These are phyloP conservation scores for Cercospora citrullina DNA, from an alignment of 2,329 filamentous ascomycete species.

Conservation along the genomic window DNA sequence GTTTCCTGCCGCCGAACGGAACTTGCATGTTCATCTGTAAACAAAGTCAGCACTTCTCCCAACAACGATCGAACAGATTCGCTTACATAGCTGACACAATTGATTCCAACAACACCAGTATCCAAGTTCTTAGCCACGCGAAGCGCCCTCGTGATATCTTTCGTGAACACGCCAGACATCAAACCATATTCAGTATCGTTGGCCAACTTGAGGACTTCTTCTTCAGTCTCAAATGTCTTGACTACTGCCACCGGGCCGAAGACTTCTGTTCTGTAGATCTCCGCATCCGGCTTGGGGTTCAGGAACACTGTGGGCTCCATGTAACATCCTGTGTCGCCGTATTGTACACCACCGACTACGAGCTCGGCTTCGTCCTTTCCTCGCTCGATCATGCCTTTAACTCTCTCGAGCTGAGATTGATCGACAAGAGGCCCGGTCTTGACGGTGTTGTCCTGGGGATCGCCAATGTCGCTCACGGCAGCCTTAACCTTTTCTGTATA, in stretches of 20 bases:
- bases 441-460: conserved; percentile 46
- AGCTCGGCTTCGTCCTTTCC: conserved; percentile 24
- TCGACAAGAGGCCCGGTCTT: conserved; percentile 59
- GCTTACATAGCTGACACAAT: conserved; percentile 21
- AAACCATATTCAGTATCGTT: conserved; percentile 44
- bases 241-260: conserved; percentile 44
- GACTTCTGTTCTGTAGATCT: conserved; percentile 39
- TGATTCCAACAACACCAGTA: conserved; percentile 43
- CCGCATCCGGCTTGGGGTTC: conserved; percentile 41
- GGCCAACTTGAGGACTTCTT: conserved; percentile 40
- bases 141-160: conserved; percentile 41
- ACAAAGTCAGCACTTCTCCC: not conserved
- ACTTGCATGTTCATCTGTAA: not conserved
- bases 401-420: conserved; percentile 55
- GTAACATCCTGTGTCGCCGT: conserved; percentile 40
- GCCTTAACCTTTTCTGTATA: conserved; percentile 50
- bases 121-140: conserved; percentile 44
- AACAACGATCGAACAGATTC: not conserved
- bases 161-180: conserved; percentile 42
- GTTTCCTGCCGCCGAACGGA: conserved; percentile 60
- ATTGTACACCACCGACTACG: conserved; percentile 22
- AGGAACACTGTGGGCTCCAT: conserved; percentile 51
- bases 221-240: conserved; percentile 40
- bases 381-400: conserved; percentile 35
- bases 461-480: conserved; percentile 36